Evolutionary conservation across 352 stramenopile genomes (phyloP), one percentile per base, ranked within the genome.

Genomic region (Phytophthora agathidicida): DNA sequence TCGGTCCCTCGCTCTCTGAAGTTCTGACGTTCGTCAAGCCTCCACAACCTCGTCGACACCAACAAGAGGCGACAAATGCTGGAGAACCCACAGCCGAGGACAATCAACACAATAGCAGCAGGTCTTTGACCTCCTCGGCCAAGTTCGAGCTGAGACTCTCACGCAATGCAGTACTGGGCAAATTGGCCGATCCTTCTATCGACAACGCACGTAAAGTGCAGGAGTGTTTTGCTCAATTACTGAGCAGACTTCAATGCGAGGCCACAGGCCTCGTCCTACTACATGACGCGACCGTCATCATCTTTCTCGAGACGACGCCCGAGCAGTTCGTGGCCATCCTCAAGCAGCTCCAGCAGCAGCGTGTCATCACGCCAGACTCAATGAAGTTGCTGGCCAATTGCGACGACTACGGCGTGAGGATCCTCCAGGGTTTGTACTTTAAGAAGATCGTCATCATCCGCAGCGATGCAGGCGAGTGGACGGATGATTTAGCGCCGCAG

Each of bases 381-480:
- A 72, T 91, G 44, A 76, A 77, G 42, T 64, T 91, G 16, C 51
- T 91, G 23, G 80, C 77, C n/a, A 85, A 73, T 16, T 88, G 71
- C 33, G 80, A 91, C 50, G 72, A 85, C 51, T 69, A 85, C 48
- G 55, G 63, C 9, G 51, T 48, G n/a, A 62, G 78, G 5, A 58
- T 88, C 8, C 60, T 91, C 8, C 73, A 88, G 33, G 80, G 79
- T 0, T 50, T 91, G 16, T 89, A 86, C 67, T 86, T 88, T 24
- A 83, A 82, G 56, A 88, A 88, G 63, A 67, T 87, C 10, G 39
- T 58, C 5, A 57, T 88, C 27, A 73, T 50, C 8, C 38, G 61
- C 27, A 65, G 46, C 30, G 65, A 79, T 20, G 54, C 53, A 11
- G 45, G 23, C 24, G 77, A 86, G 23, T 83, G 71, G 73, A 71